Evolutionary conservation across 257 asterid genomes (phyloP), one percentile per base, ranked within the genome.

Genomic region (Striga asiatica): DNA sequence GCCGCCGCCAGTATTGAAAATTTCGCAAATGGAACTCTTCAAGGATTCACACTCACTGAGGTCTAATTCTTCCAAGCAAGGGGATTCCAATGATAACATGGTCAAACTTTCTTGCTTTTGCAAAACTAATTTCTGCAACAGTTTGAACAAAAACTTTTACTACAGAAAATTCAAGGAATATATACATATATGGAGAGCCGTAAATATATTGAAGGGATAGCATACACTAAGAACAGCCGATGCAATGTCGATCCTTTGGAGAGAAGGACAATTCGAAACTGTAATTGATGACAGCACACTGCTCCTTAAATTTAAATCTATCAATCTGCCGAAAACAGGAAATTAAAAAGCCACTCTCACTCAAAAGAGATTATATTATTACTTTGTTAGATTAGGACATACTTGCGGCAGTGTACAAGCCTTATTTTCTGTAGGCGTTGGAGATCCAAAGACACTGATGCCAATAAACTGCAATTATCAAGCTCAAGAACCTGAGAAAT

Each of bases 371-470:
- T n/a, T 17, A 42, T 23, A 47, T 45, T 24, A 45, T 21, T 23
- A 35, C 34, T 51, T 56, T 37, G 35, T 31, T 38, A 54, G 49
- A 52, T 57, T 24, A 35, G 21, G 8, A 57, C 85, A 75, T 85
- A 85, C 95, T 78, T 82, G 73, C 88, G 85, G 69, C 95, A 82
- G 66, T 76, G 85, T 47, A 78, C 87, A 29, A 84, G 78, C 47
- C 81, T 81, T 39, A 84, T 78, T 63, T 58, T 74, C 77, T 69
- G 69, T 59, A 81, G 70, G 70, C 69, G 79, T 17, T 72, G 76
- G 51, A 84, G 85, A 71, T 74, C 87, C 76, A 84, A 71, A 60
- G 84, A 74, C 53, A 84, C 83, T 7, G 89, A 74, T 49, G 84
- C 69, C 62, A 84, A 70, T 54, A 70, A 73, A 75, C 72, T 68